Conservation (phyloP, 108 stramenopile species). For the Aurantiochytrium sp. region DNA sequence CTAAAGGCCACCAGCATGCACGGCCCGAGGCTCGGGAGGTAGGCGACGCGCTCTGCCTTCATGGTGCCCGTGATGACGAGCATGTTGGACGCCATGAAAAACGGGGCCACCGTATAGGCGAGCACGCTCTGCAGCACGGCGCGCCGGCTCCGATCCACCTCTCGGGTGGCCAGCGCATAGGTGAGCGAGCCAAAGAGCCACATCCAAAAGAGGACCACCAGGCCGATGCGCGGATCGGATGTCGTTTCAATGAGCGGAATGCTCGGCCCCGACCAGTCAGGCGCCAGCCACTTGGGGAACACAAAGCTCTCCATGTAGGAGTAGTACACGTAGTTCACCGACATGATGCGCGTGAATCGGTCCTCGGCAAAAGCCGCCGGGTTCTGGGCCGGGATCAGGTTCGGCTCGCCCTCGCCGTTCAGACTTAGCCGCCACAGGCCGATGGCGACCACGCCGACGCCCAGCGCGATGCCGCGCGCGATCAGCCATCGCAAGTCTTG, state of each 20-base stretch:
- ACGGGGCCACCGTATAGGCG: background rate
- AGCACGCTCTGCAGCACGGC: background rate
- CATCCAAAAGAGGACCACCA: background rate
- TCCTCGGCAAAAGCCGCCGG: background rate
- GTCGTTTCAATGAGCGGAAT: background rate
- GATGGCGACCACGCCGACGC: background rate
- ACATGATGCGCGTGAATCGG: background rate
- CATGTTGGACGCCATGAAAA: background rate
- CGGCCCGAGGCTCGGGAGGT: background rate
- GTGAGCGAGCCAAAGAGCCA: background rate
- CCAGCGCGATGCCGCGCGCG: background rate
- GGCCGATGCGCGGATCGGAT: background rate
- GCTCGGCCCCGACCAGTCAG: constrained; percentile 2
- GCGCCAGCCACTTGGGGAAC: background rate
- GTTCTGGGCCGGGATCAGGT: background rate
- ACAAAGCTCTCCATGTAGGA: background rate
- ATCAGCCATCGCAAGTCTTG: background rate
- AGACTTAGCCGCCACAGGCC: background rate
- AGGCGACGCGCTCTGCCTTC: background rate
- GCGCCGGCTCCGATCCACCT: background rate
- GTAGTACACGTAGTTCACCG: background rate
- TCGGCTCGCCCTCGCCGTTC: background rate
- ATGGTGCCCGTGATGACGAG: background rate
- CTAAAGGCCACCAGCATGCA: background rate
- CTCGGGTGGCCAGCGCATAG: background rate